Base-by-base conservation (phyloP, 805 yeast genomes). In the Brettanomyces bruxellensis region DNA sequence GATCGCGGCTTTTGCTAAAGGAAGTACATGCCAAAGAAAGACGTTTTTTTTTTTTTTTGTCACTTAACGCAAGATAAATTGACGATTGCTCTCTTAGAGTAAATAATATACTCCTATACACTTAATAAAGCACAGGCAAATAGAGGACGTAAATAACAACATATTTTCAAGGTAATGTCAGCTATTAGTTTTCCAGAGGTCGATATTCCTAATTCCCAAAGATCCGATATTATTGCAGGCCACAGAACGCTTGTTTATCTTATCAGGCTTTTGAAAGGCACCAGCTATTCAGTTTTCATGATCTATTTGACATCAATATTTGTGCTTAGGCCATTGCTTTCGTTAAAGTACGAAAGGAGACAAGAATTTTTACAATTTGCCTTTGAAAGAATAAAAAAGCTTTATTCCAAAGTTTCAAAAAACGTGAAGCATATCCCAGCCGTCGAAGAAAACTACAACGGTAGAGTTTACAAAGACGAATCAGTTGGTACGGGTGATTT, bases 391-490 rank as follows among this genome's bases (percentile, higher is more conserved):
- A 49, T 69, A 24, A 58, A 55, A 38, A 23, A 56, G 2, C 56
- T 74, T 1, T 59, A 53, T 23, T 43, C 49, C 1, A 46, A 61
- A n/a, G 50, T 65, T 5, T 49, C 58, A 18, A 57, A 56, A 24
- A 53, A 54, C 36, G 56, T 62, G 14, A 51, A 63, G 36, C 55
- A 55, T 25, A 64, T 73, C 0, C 73, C 78, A 4, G 54, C 67
- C 3, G 66, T 73, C n/a, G 66, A 66, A 9, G 56, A 73, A 12
- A 72, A 68, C 23, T 68, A 68, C 50, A 69, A 69, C 36, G 71
- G 67, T 25, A 55, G 55, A 23, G 51, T 61, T 24, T 63, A 66
- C 43, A 61, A 66, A 13, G 73, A 69, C 52, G 61, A 69, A 11
- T 59, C 57, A 47, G 51, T 60, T 12, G 45, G 52, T 3, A 55